Evolutionary conservation across 306 rosid genomes (phyloP).

Genomic region (Malus sieversii): DNA sequence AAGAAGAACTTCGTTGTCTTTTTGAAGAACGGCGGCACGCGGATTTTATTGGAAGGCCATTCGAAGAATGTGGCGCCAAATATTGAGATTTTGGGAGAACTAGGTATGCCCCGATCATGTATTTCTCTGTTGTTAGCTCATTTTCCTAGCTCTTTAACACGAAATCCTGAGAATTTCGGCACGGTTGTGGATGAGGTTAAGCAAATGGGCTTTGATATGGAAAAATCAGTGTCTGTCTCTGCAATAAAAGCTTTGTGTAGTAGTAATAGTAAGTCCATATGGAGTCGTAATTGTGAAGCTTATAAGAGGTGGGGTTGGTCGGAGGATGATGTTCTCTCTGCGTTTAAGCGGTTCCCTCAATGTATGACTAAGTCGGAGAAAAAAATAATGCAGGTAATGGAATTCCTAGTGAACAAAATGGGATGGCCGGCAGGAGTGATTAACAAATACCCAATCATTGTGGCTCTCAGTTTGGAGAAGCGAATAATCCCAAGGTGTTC

Average conservation of each 20-base stretch:
- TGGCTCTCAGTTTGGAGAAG: slow-evolving; percentile 24
- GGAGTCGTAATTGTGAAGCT: slow-evolving; percentile 26
- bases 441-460: not conserved
- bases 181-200: slow-evolving; percentile 13
- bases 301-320: slow-evolving; percentile 49
- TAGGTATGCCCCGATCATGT: slow-evolving; percentile 4
- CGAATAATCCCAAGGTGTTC: slow-evolving; percentile 27
- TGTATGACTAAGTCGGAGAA: slow-evolving; percentile 23
- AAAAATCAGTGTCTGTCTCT: not conserved
- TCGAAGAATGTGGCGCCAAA: slow-evolving; percentile 2
- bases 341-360: slow-evolving; percentile 13
- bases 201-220: not conserved
- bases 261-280: slow-evolving; percentile 2
- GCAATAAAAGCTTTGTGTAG: slow-evolving; percentile 19
- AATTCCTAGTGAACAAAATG: slow-evolving; percentile 3
- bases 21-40: not conserved
- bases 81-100: slow-evolving; percentile 16
- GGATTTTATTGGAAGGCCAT: not conserved
- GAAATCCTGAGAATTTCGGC: not conserved
- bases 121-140: not conserved
- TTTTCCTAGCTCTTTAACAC: not conserved
- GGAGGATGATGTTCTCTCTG: not conserved
- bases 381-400: slow-evolving; percentile 15
- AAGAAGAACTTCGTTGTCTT: not conserved
- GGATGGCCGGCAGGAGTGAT: slow-evolving; percentile 18